Evolutionary conservation across 148 eudicot genomes (phyloP).

Genomic region (Rhododendron vialii): DNA sequence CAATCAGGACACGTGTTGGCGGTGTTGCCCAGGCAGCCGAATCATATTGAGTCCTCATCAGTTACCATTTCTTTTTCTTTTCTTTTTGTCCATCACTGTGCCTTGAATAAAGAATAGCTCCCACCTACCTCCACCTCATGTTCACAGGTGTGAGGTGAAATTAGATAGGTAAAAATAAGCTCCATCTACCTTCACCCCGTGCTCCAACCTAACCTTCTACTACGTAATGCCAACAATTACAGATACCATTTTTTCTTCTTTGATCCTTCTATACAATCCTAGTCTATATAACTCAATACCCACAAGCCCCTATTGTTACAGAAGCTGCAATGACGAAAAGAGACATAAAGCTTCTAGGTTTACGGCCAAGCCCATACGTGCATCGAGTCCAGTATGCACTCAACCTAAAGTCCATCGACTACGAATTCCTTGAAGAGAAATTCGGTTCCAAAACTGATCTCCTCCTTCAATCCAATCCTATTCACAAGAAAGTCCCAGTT

Average conservation of each 20-base stretch:
- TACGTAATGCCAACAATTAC: neutral
- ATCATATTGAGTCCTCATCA: neutral
- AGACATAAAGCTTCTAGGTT: slow-evolving; percentile 10
- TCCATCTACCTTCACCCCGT: neutral
- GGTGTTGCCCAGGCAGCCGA: too few species aligned
- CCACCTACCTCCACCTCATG: neutral
- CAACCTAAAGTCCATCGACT: slow-evolving; percentile 21
- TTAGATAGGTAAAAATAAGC: neutral
- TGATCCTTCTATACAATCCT: neutral
- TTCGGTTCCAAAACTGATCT: slow-evolving; percentile 22
- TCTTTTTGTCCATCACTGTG: neutral
- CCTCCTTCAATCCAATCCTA: slow-evolving; percentile 31
- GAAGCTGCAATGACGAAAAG: neutral
- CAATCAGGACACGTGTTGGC: neutral
- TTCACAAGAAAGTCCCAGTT: slow-evolving; percentile 28
- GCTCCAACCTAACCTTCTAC: neutral
- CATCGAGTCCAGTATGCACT: slow-evolving; percentile 14
- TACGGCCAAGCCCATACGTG: slow-evolving; percentile 10
- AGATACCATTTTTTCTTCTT: neutral
- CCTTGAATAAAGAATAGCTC: neutral
- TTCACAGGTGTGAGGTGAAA: neutral
- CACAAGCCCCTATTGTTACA: neutral
- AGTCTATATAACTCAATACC: neutral
- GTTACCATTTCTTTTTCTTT: neutral
- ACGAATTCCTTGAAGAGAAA: slow-evolving; percentile 9